Percentiles rank a stretch among this genome's conserved stretches.
Conservation (phyloP, 768 basidiomycete species). For the Phanerodontia chrysosporium region DNA sequence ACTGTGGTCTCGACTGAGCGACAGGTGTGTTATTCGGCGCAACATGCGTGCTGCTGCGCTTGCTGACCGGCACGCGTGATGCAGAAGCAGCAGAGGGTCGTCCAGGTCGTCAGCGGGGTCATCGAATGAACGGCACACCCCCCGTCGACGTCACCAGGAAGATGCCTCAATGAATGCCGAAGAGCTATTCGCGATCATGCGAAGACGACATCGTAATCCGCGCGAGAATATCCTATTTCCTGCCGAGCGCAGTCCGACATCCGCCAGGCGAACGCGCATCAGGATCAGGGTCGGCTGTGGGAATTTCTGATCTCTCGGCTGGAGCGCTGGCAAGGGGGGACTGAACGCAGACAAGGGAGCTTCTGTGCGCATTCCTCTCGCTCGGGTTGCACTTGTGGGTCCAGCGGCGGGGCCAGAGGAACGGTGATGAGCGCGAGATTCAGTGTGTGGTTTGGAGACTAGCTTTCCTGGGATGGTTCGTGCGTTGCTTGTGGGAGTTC, state of each 20-base stretch:
- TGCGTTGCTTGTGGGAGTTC: not conserved
- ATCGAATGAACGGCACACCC: slow-evolving; percentile 19
- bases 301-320: not conserved
- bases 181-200: not conserved
- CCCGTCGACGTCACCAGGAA: not conserved
- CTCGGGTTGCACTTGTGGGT: not conserved
- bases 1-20: slow-evolving; percentile 44
- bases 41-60: not conserved
- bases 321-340: not conserved
- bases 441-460: not conserved
- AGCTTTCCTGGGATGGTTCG: not conserved
- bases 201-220: not conserved
- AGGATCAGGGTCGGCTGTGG: not conserved
- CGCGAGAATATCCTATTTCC: not conserved
- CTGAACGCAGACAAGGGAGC: not conserved
- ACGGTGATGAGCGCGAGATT: not conserved
- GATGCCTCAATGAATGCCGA: not conserved
- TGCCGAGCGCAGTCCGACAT: not conserved
- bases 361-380: not conserved
- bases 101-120: slow-evolving; percentile 62
- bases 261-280: not conserved
- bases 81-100: slow-evolving; percentile 68
- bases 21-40: slow-evolving; percentile 42
- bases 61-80: slow-evolving; percentile 1
- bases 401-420: not conserved